A percentile compares a stretch with the other conserved stretches of the same genome.
phyloP scores from a whole-genome alignment of 352 stramenopile species.

The Globisporangium megalacanthum region DNA sequence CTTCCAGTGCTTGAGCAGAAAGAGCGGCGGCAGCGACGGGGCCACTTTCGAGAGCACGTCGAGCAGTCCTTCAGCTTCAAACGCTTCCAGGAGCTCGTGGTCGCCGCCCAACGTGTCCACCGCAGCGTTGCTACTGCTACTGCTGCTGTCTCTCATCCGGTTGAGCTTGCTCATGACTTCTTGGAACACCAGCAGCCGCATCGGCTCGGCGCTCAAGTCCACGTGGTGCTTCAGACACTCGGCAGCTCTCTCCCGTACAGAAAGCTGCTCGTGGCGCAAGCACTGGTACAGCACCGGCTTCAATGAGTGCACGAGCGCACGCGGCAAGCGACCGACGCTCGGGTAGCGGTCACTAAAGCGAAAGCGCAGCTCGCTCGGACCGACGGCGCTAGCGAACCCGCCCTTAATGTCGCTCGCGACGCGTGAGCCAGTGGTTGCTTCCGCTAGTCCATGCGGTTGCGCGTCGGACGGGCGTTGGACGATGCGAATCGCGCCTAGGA shows the following conservation, averaged over 20 bases:
- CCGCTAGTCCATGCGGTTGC: neutral
- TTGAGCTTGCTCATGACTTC: conserved; percentile 78
- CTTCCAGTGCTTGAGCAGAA: conserved; percentile 68
- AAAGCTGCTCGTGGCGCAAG: conserved; percentile 52
- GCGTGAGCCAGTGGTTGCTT: conserved; percentile 4
- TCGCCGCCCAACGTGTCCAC: neutral
- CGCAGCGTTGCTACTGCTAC: neutral
- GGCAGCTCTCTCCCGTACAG: conserved; percentile 45
- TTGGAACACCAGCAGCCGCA: conserved; percentile 51
- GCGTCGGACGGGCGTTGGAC: conserved; percentile 1
- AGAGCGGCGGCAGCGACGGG: conserved; percentile 31
- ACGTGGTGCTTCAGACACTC: conserved; percentile 41
- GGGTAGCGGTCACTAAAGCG: conserved; percentile 21
- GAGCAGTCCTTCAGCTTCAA: conserved; percentile 57
- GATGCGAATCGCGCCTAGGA: conserved; percentile 29
- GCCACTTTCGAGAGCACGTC: conserved; percentile 49
- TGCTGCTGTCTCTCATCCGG: conserved; percentile 28
- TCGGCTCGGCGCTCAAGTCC: conserved; percentile 45
- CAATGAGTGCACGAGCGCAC: conserved; percentile 26
- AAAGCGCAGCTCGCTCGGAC: conserved; percentile 14
- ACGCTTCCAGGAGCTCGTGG: conserved; percentile 35
- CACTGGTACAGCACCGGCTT: conserved; percentile 51
- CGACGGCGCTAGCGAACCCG: conserved; percentile 6
- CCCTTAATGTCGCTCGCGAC: conserved; percentile 28
- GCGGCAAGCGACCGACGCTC: conserved; percentile 17